phyloP scores from a whole-genome alignment of 2,329 filamentous ascomycete genomes.

The Geosmithia putterillii region DNA sequence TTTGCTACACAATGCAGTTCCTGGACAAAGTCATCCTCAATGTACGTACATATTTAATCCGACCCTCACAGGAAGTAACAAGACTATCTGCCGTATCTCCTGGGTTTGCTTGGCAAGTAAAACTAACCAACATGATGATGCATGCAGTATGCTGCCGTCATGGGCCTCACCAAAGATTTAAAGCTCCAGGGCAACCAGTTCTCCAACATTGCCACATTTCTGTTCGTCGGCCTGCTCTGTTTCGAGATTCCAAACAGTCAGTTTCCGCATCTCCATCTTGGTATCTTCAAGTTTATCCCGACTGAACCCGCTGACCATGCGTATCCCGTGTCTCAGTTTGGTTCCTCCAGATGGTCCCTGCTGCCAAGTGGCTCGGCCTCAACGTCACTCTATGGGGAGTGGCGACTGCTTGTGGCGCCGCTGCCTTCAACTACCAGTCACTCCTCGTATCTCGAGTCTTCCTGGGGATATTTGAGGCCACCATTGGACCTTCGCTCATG shows the following conservation, averaged over 20 bases:
- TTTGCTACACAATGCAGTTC: conserved; percentile 50
- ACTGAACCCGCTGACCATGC: neutral
- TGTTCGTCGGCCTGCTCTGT: conserved; percentile 48
- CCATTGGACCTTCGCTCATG: conserved; percentile 46
- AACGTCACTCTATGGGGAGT: conserved; percentile 50
- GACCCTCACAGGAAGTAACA: too few relatives aligned
- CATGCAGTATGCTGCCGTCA: conserved; percentile 49
- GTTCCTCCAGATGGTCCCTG: conserved; percentile 47
- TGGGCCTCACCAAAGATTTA: conserved; percentile 44
- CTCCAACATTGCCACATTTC: conserved; percentile 46
- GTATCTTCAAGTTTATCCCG: too few relatives aligned
- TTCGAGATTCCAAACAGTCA: conserved; percentile 48
- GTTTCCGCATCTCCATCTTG: conserved; percentile 4
- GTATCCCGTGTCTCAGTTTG: conserved; percentile 22
- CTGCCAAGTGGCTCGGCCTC: conserved; percentile 46
- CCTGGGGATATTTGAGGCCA: conserved; percentile 48
- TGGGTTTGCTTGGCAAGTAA: neutral
- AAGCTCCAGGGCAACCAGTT: conserved; percentile 47
- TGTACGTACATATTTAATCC: conserved; percentile 32
- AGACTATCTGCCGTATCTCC: neutral
- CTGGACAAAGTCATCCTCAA: conserved; percentile 54
- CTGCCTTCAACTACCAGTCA: conserved; percentile 37
- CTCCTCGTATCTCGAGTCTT: conserved; percentile 44
- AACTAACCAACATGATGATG: conserved; percentile 1
- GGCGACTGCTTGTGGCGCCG: conserved; percentile 39